Base-by-base conservation (phyloP, 2,329 filamentous ascomycete genomes). In the Chaetomiaceae sp. region DNA sequence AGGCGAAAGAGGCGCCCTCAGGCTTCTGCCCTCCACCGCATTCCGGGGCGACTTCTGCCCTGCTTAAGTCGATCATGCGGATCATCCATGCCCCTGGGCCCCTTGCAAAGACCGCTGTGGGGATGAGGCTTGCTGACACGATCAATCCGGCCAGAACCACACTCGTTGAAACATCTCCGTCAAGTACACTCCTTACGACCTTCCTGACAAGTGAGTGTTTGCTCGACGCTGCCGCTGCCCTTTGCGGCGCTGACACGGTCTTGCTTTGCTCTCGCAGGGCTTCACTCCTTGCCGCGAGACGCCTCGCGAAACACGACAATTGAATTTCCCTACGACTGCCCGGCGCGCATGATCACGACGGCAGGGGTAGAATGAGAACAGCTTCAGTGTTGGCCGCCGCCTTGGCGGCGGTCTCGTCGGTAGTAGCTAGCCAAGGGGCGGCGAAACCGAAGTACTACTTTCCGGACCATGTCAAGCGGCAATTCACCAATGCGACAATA, bases 131-230 rank as follows among this genome's bases (percentile, higher is more conserved):
- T 47, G 27, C 43, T 49, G 39, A 47, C 48, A 20, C 22, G 38
- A 35, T 32, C n/a, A n/a, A n/a, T n/a, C 8, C 12, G 27, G 49
- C 35, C 48, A 62, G 60, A 63, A 63, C 51, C 57, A 73, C 74
- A 62, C 67, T 77, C 72, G 60, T 78, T 58, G 70, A 74, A 73
- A 49, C n/a, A 58, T 62, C 58, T 62, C 64, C 69, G 74, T 78
- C 76, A 78, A 75, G 69, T 77, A 76, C 76, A 76, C 68, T 79
- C 76, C 69, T 75, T 78, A 57, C 57, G 57, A 65, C 62, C 59
- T 56, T 62, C 66, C 72, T 76, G 72, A 75, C 73, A 71, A 54
- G 68, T 71, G 57, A 66, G 67, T 69, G 20, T 49, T 50, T 27
- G 43, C 39, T 46, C 45, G 41, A 45, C 47, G 26, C 38, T 19